Evolutionary conservation across 192 early-diverging fungal species (phyloP), one percentile per base, ranked within the genome.

Genomic region (Backusella australiensis): DNA sequence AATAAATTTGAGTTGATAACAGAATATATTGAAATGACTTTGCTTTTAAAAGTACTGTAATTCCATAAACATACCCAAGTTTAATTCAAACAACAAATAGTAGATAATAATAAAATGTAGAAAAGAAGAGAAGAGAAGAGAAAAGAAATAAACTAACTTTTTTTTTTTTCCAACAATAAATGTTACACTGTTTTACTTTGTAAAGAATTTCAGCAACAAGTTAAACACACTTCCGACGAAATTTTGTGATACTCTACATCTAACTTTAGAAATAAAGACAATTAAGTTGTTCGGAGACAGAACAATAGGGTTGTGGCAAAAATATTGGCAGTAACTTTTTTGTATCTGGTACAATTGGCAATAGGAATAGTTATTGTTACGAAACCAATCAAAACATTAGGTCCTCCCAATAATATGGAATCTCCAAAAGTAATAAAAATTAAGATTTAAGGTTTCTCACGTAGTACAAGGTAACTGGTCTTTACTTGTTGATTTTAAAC

Each of bases 141-240:
- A 59, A 59, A 29, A 63, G 11, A 12, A 63, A 63, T 7, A 63
- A 29, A 23, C 26, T 63, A 29, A 23, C 11, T 42, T 71, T 42
- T 49, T 39, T 49, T 39, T 71, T 49, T 26, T 46, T 71, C 14
- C 36, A 46, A 49, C 41, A 41, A 29, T 12, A 23, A 9, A 29
- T 26, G 69, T 71, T 71, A 71, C 69, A 71, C 69, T 46, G 26
- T 39, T 71, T 71, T 49, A 26, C 42, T 71, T 46, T 23, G 69
- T 49, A 44, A 14, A 71, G 69, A 71, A 93, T 87, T 68, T 86
- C 87, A 52, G 94, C 91, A 5, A 92, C 94, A 72, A 34, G 93
- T 69, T 73, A 93, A 95, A 23, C 92, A 89, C 34, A 90, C 72
- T 3, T 94, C 95, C 26, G 93, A 94, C 84, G 88, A 88, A 34